Evolutionary conservation across 202 grass and related monocot species (phyloP), one percentile per base, ranked within the genome.

Genomic region (Setaria viridis): DNA sequence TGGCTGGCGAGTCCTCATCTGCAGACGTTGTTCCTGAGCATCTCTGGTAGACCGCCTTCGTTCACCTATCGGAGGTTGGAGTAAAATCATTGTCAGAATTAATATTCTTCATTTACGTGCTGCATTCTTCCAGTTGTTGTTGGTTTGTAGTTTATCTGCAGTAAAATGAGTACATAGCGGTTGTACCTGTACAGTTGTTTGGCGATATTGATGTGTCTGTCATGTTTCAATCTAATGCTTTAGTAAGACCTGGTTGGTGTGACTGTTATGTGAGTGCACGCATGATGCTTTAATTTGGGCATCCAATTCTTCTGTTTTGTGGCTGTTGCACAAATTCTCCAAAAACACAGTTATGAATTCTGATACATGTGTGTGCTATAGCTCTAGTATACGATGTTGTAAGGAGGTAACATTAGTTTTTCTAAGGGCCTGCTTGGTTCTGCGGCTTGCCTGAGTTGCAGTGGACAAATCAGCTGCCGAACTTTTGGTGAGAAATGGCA

Each of bases 1-100:
- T 98, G 95, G 95, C 91, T 95, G 49, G 90, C 91, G 43, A 95
- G 95, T 80, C 95, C 93, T 46, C 95, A 98, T 88, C 75, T 95
- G 47, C 95, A 95, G 91, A 98, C 95, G 17, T 33, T 89, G 59
- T 95, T 98, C 85, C 78, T 98, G 65, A 90, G 91, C 70, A 88
- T 95, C 73, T 95, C 77, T 3, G 93, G 93, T 5, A 86, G 84
- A 4, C 72, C 91, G 4, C 95, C 95, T 11, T 57, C 77, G 16
- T 89, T 95, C 67, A 89, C 82, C 11, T 98, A 98, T 53, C 90
- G 87, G 46, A 98, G 95, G 93, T 89, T 35, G 25, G 72, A 70
- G 29, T 63, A 64, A 64, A 87, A 60, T 82, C 54, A n/a, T 5
- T 67, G 11, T 67, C 21, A 7, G 55, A 41, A 62, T 13, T 72